Evolutionary conservation across 2,329 filamentous ascomycete genomes (phyloP).

Genomic region (Cercospora zeae-maydis): DNA sequence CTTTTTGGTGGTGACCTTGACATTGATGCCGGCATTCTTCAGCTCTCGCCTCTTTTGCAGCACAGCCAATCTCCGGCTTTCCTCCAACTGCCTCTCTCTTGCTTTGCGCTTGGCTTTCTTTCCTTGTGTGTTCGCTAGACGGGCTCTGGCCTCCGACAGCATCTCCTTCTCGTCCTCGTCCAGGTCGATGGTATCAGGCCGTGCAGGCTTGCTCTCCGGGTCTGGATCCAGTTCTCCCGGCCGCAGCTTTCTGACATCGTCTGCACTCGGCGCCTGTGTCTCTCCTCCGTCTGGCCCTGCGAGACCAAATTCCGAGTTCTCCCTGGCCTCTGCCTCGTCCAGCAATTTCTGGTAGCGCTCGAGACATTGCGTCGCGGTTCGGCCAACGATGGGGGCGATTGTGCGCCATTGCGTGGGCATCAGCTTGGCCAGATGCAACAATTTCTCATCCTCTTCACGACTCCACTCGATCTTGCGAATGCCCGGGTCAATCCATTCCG

Average conservation of each 20-base stretch:
- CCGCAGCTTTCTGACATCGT: slow-evolving; percentile 76
- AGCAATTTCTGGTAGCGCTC: slow-evolving; percentile 95
- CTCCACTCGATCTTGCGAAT: slow-evolving; percentile 99
- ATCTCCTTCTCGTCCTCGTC: slow-evolving; percentile 99
- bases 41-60: slow-evolving; percentile 94
- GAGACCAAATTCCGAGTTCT: slow-evolving; percentile 70
- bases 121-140: slow-evolving; percentile 94
- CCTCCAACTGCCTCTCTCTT: slow-evolving; percentile 89
- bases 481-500: slow-evolving; percentile 95
- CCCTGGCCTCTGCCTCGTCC: slow-evolving; percentile 89
- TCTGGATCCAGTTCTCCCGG: slow-evolving; percentile 97
- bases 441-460: slow-evolving; percentile 95
- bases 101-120: slow-evolving; percentile 99
- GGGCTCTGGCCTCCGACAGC: slow-evolving; percentile 93
- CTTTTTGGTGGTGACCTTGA: slow-evolving; percentile 88
- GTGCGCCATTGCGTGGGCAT: slow-evolving; percentile 99
- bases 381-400: slow-evolving; percentile 92
- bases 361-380: slow-evolving; percentile 93
- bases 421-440: slow-evolving; percentile 92
- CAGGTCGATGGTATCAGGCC: slow-evolving; percentile 94
- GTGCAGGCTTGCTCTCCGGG: slow-evolving; percentile 90
- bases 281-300: slow-evolving; percentile 84
- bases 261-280: slow-evolving; percentile 79
- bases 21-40: slow-evolving; percentile 96
- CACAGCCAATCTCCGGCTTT: slow-evolving; percentile 82